A percentile compares a stretch with the other conserved stretches of the same genome.
These are phyloP conservation scores for Pythium folliculosum DNA, from an alignment of 352 stramenopile genomes.

Conservation along the genomic window DNA sequence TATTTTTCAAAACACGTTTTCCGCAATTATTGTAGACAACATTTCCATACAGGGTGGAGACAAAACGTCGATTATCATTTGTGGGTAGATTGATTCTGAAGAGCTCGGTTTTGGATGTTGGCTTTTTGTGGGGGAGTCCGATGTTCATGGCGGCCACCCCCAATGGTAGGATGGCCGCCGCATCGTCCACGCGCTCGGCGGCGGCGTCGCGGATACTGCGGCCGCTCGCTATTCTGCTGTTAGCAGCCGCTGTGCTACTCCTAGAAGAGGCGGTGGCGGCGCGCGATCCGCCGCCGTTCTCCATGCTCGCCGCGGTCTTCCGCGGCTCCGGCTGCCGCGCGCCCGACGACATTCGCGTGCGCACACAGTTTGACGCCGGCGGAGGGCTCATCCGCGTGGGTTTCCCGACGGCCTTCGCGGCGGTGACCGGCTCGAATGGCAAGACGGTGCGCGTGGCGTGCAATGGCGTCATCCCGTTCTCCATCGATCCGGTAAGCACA, in stretches of 20 bases:
- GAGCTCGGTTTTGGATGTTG: not conserved
- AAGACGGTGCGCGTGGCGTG: constrained; percentile 12
- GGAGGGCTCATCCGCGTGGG: constrained; percentile 17
- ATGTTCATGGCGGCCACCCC: constrained; percentile 3
- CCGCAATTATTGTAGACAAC: not conserved
- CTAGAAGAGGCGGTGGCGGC: not conserved
- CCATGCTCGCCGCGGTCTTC: constrained; percentile 2
- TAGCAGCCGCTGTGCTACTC: not conserved
- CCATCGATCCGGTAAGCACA: constrained; percentile 11
- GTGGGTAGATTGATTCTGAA: not conserved
- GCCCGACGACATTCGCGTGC: not conserved
- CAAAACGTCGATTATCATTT: not conserved
- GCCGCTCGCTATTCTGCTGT: not conserved
- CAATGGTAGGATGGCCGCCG: constrained; percentile 1
- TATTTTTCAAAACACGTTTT: not conserved
- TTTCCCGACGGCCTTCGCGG: constrained; percentile 11
- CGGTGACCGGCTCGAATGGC: not conserved
- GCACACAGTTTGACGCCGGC: constrained; percentile 10
- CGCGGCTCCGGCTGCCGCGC: constrained; percentile 21
- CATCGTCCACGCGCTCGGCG: not conserved
- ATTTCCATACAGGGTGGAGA: constrained; percentile 1
- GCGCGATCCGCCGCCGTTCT: not conserved
- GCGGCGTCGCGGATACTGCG: constrained; percentile 1
- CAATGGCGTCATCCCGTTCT: constrained; percentile 25
- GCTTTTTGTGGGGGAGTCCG: not conserved